Conservation (phyloP, 371 early-diverging fungal species). For the Zancudomyces culisetae region DNA sequence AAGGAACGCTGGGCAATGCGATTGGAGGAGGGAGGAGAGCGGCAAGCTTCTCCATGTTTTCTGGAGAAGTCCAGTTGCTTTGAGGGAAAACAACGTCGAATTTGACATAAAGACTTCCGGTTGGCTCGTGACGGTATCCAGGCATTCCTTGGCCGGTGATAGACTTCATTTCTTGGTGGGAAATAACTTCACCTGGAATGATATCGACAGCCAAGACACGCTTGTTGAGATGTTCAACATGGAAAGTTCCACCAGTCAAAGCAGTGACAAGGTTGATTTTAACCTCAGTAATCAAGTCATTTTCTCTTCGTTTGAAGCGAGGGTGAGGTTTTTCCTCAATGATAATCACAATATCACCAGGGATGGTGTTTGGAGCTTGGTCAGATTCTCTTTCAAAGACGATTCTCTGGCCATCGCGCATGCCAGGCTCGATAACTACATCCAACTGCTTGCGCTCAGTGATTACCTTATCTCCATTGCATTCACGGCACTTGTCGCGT, state of each 20-base stretch:
- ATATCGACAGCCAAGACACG: slow-evolving; percentile 70
- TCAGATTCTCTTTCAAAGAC: slow-evolving; percentile 83
- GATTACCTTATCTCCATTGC: slow-evolving; percentile 60
- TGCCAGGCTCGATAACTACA: slow-evolving; percentile 82
- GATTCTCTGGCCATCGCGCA: slow-evolving; percentile 88
- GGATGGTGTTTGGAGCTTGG: slow-evolving; percentile 48
- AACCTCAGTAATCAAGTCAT: slow-evolving; percentile 60
- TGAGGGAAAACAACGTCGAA: slow-evolving; percentile 83
- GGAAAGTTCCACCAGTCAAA: slow-evolving; percentile 76
- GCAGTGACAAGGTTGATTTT: slow-evolving; percentile 85
- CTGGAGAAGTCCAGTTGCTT: slow-evolving; percentile 51
- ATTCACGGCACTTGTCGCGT: slow-evolving; percentile 71
- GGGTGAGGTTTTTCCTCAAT: slow-evolving; percentile 77
- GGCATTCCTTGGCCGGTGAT: slow-evolving; percentile 92
- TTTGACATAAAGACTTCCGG: slow-evolving; percentile 79
- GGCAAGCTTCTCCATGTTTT: slow-evolving; percentile 41
- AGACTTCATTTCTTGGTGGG: slow-evolving; percentile 67
- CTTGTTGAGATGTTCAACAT: slow-evolving; percentile 77
- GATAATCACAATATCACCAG: slow-evolving; percentile 78
- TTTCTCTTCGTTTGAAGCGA: slow-evolving; percentile 69
- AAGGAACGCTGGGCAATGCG: slow-evolving; percentile 19
- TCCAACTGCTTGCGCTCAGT: slow-evolving; percentile 64
- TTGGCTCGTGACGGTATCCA: slow-evolving; percentile 59
- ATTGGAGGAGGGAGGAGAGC: slow-evolving; percentile 40
- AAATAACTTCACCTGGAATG: slow-evolving; percentile 77